Evolutionary conservation across 768 basidiomycete genomes (phyloP).

Genomic region (Lentinula detonsa): DNA sequence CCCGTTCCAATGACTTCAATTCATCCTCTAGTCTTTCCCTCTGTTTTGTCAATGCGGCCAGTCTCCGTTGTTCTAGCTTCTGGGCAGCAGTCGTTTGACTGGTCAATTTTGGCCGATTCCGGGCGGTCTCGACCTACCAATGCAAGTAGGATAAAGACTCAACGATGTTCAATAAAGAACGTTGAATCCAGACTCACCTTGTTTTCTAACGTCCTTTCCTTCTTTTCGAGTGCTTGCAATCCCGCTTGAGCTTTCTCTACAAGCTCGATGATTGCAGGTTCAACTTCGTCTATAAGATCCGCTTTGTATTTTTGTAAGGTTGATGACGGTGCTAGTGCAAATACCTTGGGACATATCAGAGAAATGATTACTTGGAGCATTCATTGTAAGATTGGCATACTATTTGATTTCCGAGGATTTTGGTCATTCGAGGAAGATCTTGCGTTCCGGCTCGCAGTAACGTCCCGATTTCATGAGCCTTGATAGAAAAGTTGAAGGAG

Average conservation of each 20-base stretch:
- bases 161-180: background rate
- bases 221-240: conserved; percentile 52
- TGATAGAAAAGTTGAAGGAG: background rate
- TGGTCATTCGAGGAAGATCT: conserved; percentile 67
- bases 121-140: conserved; percentile 51
- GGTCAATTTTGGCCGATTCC: conserved; percentile 38
- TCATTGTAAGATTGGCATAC: conserved; percentile 29
- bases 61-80: conserved; percentile 60
- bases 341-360: conserved; percentile 43
- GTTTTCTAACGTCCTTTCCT: conserved; percentile 51
- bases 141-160: background rate
- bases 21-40: conserved; percentile 64
- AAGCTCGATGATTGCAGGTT: conserved; percentile 74
- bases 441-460: conserved; percentile 63
- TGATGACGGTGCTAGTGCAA: conserved; percentile 65
- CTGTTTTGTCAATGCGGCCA: conserved; percentile 62
- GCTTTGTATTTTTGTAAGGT: conserved; percentile 72
- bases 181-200: conserved; percentile 41
- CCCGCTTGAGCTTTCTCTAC: conserved; percentile 68
- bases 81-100: conserved; percentile 46
- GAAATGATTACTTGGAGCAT: background rate
- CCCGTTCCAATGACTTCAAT: conserved; percentile 50
- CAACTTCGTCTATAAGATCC: conserved; percentile 72
- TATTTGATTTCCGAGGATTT: conserved; percentile 60
- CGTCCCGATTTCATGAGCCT: conserved; percentile 67